Conservation (phyloP, 371 early-diverging fungal species). For the Lichtheimia ornata region DNA sequence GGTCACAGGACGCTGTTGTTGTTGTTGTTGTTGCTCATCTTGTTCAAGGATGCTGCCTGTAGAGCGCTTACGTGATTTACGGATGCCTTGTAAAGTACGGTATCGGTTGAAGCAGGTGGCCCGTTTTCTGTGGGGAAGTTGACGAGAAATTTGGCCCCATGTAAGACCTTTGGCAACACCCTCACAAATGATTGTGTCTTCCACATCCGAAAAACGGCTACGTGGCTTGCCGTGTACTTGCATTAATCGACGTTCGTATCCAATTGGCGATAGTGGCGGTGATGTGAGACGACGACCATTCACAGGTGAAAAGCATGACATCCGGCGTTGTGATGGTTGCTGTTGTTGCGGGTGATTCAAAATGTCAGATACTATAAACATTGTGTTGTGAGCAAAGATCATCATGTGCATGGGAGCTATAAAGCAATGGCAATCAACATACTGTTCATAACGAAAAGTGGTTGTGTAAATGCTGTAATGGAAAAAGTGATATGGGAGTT, state of each 20-base stretch:
- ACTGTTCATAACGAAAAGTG: too few relatives aligned
- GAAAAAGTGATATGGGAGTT: too few relatives aligned
- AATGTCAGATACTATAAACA: slow-evolving; percentile 41
- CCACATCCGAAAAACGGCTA: slow-evolving; percentile 48
- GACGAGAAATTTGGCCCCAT: slow-evolving; percentile 54
- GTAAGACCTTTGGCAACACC: slow-evolving; percentile 51
- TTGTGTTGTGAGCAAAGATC: too few relatives aligned
- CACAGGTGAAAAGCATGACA: slow-evolving; percentile 2
- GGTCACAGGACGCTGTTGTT: not conserved
- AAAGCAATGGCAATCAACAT: too few relatives aligned
- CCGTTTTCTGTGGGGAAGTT: slow-evolving; percentile 52
- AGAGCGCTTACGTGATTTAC: slow-evolving; percentile 44
- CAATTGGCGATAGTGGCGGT: slow-evolving; percentile 38
- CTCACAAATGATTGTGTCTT: slow-evolving; percentile 51
- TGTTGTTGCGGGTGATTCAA: slow-evolving; percentile 26
- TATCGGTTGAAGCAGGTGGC: slow-evolving; percentile 56
- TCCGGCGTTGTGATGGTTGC: not conserved
- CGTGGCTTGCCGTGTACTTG: slow-evolving; percentile 43
- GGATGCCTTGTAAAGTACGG: slow-evolving; percentile 50
- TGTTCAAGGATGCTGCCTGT: not conserved
- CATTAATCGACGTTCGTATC: slow-evolving; percentile 5
- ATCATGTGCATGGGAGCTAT: too few relatives aligned
- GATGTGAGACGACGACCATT: slow-evolving; percentile 27
- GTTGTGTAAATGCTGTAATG: too few relatives aligned
- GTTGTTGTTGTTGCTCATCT: too few relatives aligned